Conservation (phyloP, 2,329 filamentous ascomycete species). For the Arthrobotrys sinensis region DNA sequence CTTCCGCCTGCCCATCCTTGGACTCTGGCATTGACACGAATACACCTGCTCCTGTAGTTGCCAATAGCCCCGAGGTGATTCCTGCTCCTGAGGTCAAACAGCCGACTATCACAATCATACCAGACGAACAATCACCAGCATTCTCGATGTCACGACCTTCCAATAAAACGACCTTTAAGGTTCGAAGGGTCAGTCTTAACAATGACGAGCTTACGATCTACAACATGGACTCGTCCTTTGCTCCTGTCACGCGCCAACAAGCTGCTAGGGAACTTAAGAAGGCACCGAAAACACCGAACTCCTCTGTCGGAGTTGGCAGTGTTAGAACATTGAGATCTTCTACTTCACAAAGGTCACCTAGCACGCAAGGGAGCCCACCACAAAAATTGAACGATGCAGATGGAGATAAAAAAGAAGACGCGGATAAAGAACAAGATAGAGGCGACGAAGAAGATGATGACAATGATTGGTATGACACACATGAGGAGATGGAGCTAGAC, state of each 20-base stretch:
- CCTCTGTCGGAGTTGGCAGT: not conserved
- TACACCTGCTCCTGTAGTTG: constrained; percentile 1
- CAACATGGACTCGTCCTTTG: constrained; percentile 58
- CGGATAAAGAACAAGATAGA: not conserved
- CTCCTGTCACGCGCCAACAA: constrained; percentile 51
- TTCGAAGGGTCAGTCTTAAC: constrained; percentile 25
- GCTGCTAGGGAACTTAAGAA: constrained; percentile 31
- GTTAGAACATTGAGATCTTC: not conserved
- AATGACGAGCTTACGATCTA: constrained; percentile 52
- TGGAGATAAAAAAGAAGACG: not conserved
- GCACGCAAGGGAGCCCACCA: not conserved
- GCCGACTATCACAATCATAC: not conserved
- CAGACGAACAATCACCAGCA: not conserved
- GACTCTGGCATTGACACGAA: constrained; percentile 35
- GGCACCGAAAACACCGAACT: not conserved
- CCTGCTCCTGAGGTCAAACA: not conserved
- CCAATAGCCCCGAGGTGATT: not conserved
- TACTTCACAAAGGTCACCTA: not conserved
- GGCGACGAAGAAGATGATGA: not conserved
- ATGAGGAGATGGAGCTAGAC: constrained; percentile 6
- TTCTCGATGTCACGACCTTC: not conserved
- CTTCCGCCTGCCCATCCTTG: constrained; percentile 24
- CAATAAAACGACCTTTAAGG: not conserved
- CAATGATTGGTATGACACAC: not conserved
- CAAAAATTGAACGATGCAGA: not conserved